Base-by-base conservation (phyloP, 345 rosid species). In the Kandelia obovata region DNA sequence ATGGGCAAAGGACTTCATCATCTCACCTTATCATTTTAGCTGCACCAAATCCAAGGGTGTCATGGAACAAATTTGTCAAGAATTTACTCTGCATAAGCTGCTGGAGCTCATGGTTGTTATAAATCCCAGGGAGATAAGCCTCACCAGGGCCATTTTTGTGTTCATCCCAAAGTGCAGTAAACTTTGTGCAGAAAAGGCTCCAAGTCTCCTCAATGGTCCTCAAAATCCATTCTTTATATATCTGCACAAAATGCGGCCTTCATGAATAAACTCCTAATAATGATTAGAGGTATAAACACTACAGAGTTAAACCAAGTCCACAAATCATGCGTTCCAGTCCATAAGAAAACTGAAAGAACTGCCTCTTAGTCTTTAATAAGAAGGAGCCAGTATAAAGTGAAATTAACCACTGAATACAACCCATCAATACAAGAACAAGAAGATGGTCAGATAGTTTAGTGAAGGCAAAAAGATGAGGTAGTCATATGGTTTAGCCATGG, bases 1-100 rank as follows among this genome's bases (percentile, higher is more conserved):
- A 7, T 6, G 27, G 39, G 26, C 32, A 53, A 43, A 28, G 66
- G 61, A 68, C 57, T 28, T 10, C 19, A 34, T 20, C 9, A 17
- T 51, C 71, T 77, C 64, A 88, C 98, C 99, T 88, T 53, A 89
- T 92, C 99, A 95, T 95, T 79, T 95, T 92, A 67, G 97, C 96
- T 64, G 97, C 91, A 31, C 97, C 99, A 34, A 89, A 95, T 62
- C 99, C 99, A 65, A 95, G 93, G 35, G 89, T 69, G 65, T 92
- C 97, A 64, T 90, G 97, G 79, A 92, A 77, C 77, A 95, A 75
- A 69, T 86, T 88, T 64, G 16, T 72, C 87, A 95, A 85, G 73
- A 61, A 92, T 53, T 83, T 84, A 67, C 68, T 85, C 78, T 85
- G 89, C 37, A 84, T 82, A 57, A 88, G 89, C 85, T 83, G 77